phyloP scores from a whole-genome alignment of 495 filamentous ascomycete species.

The Daldinia bambusicola region DNA sequence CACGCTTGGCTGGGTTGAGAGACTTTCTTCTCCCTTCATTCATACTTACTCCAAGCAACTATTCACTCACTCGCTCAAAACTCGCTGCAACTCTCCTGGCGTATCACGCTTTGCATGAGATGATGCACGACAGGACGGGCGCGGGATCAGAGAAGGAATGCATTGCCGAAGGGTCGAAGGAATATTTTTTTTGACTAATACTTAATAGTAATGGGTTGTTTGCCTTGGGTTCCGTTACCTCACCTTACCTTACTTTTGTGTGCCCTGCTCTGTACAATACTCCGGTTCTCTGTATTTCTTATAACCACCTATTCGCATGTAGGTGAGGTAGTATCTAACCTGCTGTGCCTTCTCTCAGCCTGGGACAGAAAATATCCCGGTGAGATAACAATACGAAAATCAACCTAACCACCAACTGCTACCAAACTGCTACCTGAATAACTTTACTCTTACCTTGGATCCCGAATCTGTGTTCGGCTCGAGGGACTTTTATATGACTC shows the following conservation, averaged over 20 bases:
- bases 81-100: conserved; percentile 32
- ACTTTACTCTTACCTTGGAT: conserved; percentile 8
- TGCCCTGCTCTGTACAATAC: conserved; percentile 6
- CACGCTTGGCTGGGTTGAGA: too few species aligned
- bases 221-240: conserved; percentile 3
- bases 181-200: conserved; percentile 28
- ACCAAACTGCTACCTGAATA: background rate
- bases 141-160: conserved; percentile 29
- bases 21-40: background rate
- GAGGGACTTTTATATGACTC: background rate
- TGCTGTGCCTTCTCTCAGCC: conserved; percentile 31
- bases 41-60: background rate
- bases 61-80: conserved; percentile 7
- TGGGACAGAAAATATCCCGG: conserved; percentile 33
- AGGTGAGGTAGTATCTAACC: background rate
- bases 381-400: conserved; percentile 32
- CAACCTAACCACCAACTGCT: background rate
- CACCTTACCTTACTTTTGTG: background rate
- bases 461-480: conserved; percentile 11
- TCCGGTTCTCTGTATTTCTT: background rate
- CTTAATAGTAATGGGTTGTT: conserved; percentile 36
- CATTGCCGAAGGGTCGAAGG: conserved; percentile 16
- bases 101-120: conserved; percentile 40
- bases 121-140: conserved; percentile 32
- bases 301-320: too few species aligned